Conservation (phyloP, 805 yeast species). For the Candida insectalens region DNA sequence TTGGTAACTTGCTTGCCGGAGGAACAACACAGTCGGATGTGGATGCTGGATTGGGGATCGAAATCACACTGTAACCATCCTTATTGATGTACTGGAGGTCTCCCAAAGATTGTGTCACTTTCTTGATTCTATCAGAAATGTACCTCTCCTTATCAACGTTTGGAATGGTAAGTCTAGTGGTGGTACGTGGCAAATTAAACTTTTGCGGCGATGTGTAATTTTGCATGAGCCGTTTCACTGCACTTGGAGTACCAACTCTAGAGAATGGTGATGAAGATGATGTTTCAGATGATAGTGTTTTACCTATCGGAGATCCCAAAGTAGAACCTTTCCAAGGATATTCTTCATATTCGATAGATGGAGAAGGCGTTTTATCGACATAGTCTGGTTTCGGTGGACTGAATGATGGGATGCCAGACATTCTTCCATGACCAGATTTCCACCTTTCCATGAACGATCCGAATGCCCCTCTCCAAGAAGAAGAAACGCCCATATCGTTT, state of each 20-base stretch:
- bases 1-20: constrained; percentile 13
- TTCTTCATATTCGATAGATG: constrained; percentile 19
- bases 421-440: constrained; percentile 7
- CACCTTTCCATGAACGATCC: constrained; percentile 23
- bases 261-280: neutral
- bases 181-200: constrained; percentile 5
- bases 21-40: neutral
- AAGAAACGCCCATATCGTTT: constrained; percentile 6
- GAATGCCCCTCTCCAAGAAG: constrained; percentile 21
- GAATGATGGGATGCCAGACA: neutral
- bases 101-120: constrained; percentile 9
- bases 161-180: constrained; percentile 4
- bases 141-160: neutral
- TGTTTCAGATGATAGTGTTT: constrained; percentile 5
- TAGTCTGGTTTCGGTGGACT: too few species aligned
- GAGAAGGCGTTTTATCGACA: constrained; percentile 16
- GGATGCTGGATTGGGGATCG: constrained; percentile 1
- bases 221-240: neutral
- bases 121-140: constrained; percentile 6
- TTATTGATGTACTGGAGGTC: constrained; percentile 1
- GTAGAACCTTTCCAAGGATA: constrained; percentile 16
- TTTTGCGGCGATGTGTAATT: constrained; percentile 5
- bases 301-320: constrained; percentile 7
- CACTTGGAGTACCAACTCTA: neutral
- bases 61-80: constrained; percentile 1